Evolutionary conservation across 148 eudicot genomes (phyloP), one percentile per base, ranked within the genome.

Genomic region (Persicaria tinctoria): DNA sequence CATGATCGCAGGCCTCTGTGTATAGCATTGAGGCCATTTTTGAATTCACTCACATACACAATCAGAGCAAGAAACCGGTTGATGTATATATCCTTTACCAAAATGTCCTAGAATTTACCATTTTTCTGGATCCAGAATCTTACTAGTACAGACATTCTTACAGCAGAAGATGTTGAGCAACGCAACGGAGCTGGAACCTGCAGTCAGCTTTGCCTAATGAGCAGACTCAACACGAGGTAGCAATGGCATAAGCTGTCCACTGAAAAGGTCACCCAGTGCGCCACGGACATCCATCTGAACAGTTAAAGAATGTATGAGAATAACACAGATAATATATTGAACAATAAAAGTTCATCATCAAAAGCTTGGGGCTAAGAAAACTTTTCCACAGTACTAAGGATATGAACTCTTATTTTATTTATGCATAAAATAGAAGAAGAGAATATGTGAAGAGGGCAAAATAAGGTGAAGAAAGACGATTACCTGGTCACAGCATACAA

Each of bases 401-500:
- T 27, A 27, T 27, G 32, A 27, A 27, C 32, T 27, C 32, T 27
- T 27, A 27, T 27, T 27, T 27, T 27, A 0, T 27, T 27, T 27
- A 27, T 27, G 32, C 10, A 1, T 8, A 53, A 53, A 14, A 53
- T 0, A 53, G 16, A 53, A 53, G 57, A 41, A 70, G 6, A 27
- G 27, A 10, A 69, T 27, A 27, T 27, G 72, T 44, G n/a, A 20
- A 44, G 10, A 69, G 9, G 1, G 6, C 38, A 74, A 9, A 74
- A 73, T 14, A 49, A 48, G 75, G 2, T 23, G 51, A 48, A 50
- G 32, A 47, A 14, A 55, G 51, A 49, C 32, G 27, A 54, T 82
- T 79, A 95, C 99, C 99, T 92, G 99, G 85, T 95, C 97, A 73
- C 96, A 90, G 86, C 97, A 90, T 73, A 95, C 93, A 76, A 95